Evolutionary conservation across 495 filamentous ascomycete species (phyloP), one percentile per base, ranked within the genome.

Genomic region (Jackrogersella multiformis): DNA sequence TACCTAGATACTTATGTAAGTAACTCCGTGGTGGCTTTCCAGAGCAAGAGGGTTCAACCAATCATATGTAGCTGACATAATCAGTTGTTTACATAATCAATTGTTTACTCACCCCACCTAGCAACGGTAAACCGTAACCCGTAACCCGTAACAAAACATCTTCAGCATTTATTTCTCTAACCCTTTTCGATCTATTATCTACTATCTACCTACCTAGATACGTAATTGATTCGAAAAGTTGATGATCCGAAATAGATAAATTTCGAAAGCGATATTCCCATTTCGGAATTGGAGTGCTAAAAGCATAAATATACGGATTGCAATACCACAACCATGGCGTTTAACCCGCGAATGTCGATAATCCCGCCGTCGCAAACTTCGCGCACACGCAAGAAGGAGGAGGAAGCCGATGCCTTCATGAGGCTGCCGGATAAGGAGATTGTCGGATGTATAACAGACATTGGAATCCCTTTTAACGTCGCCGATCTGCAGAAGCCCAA

Each of bases 401-500:
- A 92, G 63, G 91, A 94, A 61, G 87, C 86, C 65, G 93, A 96
- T 81, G 90, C 91, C 20, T 89, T 95, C 79, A 96, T 97, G 92
- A 89, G 89, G 63, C 81, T 97, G 77, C 76, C 84, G 16, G 93
- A 97, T 73, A 86, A 85, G 68, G 95, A 98, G 76, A 97, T 99
- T 55, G 92, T 93, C 71, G 93, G 90, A 72, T 99, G 95, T 77
- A 96, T 99, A 81, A 94, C 88, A 77, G 95, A 98, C 74, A 95
- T 98, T 57, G 94, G 93, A 44, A 91, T 99, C 53, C 86, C 86
- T 3, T 97, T 97, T 77, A 89, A 86, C 1, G 80, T 90, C n/a
- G 89, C 91, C 64, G 95, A 99, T 78, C 84, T 99, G 34, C 87
- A 93, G 63, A 98, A 97, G 73, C 95, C 95, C 4, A 95, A 96